Evolutionary conservation across 495 filamentous ascomycete genomes (phyloP).

Genomic region (Penicillium macrosclerotiorum): DNA sequence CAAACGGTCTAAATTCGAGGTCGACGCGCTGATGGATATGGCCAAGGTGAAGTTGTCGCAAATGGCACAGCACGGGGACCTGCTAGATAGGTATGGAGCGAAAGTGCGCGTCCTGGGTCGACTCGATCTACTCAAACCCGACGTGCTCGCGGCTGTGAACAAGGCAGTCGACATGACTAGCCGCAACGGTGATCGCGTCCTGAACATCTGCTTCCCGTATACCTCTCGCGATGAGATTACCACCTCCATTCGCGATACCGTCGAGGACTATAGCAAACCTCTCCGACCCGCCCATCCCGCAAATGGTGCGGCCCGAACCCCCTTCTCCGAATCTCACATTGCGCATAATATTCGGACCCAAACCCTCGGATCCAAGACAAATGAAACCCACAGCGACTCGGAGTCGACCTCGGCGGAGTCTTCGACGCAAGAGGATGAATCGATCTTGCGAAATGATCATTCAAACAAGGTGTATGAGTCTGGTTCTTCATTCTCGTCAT

Average conservation of each 20-base stretch:
- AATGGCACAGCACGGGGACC: conserved; percentile 86
- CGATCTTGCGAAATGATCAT: conserved; percentile 24
- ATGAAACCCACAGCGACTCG: conserved; percentile 37
- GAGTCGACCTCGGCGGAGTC: conserved; percentile 35
- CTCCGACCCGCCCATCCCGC: conserved; percentile 38
- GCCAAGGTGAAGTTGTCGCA: conserved; percentile 91
- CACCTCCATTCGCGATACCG: conserved; percentile 81
- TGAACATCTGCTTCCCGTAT: conserved; percentile 98
- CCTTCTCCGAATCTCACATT: conserved; percentile 85
- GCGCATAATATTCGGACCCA: conserved; percentile 72
- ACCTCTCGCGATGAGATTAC: conserved; percentile 96
- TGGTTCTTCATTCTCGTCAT: conserved; percentile 54
- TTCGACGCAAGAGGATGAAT: conserved; percentile 35
- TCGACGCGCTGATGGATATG: conserved; percentile 96
- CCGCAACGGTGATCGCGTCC: conserved; percentile 74
- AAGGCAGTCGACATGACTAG: conserved; percentile 78
- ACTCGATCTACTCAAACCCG: conserved; percentile 72
- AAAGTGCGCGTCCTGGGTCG: conserved; percentile 80
- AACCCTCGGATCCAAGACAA: conserved; percentile 41
- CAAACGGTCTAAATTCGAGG: conserved; percentile 96
- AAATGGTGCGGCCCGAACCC: conserved; percentile 48
- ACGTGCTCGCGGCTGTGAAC: conserved; percentile 85
- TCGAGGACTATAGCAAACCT: conserved; percentile 74
- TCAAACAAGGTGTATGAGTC: conserved; percentile 50
- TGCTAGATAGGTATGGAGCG: conserved; percentile 91